Evolutionary conservation across 352 stramenopile genomes (phyloP).

Genomic region (Pythium monospermum): DNA sequence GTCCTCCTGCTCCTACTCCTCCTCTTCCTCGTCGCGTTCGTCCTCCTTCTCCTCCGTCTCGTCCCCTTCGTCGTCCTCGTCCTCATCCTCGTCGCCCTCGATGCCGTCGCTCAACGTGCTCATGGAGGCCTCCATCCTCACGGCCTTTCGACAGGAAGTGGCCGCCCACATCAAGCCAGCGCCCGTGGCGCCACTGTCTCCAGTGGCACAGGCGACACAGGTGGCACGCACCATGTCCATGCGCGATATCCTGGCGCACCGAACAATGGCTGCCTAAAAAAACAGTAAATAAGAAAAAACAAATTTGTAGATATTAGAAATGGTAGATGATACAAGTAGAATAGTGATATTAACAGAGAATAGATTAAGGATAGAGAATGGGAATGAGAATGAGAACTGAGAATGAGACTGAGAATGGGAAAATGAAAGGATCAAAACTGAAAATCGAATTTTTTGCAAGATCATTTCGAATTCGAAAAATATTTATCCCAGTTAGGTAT

Average conservation of each 20-base stretch:
- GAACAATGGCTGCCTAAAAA: constrained; percentile 26
- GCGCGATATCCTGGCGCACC: constrained; percentile 57
- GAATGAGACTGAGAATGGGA: too few relatives aligned
- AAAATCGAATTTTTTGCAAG: not conserved
- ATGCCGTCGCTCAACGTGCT: constrained; percentile 68
- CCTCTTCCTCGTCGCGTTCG: too few relatives aligned
- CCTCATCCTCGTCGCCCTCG: constrained; percentile 4
- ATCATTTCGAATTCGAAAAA: constrained; percentile 1
- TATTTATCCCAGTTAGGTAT: constrained; percentile 8
- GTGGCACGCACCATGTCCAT: constrained; percentile 58
- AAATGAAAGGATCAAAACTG: too few relatives aligned
- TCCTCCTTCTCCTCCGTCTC: not conserved
- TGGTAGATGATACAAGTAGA: constrained; percentile 9
- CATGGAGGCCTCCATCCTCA: constrained; percentile 65
- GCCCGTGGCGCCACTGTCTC: constrained; percentile 8
- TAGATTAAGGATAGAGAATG: too few relatives aligned
- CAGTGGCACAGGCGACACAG: constrained; percentile 1
- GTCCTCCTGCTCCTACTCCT: too few relatives aligned
- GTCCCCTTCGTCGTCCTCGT: constrained; percentile 5
- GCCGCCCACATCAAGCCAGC: constrained; percentile 13
- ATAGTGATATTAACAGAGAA: not conserved
- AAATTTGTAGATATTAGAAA: constrained; percentile 4
- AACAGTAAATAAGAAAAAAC: too few relatives aligned
- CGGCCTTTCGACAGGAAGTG: constrained; percentile 50
- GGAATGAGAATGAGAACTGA: too few relatives aligned